Base-by-base conservation (phyloP, 176 grass and related monocot species). In the Zea mays region DNA sequence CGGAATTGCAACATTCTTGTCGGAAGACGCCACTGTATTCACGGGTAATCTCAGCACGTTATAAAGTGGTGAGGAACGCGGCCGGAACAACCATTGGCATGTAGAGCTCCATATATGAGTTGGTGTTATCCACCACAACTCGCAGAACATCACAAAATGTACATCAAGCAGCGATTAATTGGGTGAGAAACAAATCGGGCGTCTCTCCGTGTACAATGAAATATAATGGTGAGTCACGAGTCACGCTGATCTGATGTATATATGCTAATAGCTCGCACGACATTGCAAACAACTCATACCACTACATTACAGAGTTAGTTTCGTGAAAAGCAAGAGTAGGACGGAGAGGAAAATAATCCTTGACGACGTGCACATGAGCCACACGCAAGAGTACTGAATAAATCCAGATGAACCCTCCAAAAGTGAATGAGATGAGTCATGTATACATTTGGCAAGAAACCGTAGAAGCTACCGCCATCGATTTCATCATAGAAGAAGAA, bases 361-460 rank as follows among this genome's bases (percentile, higher is more conserved):
- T 34, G 67, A 49, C 45, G 21, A 49, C 40, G 17, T 20, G 19
- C 27, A 55, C 54, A 40, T 65, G 8, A 42, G 62, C n/a, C 51
- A 55, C 12, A 27, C 27, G 17, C 6, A 17, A 15, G 27, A 67
- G 4, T 27, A 16, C 47, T 51, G 5, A 12, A 17, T 34, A 3
- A 35, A 20, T 42, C 74, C 60, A 62, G 3, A 65, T 64, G 5
- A 49, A 70, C 43, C 2, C 19, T 49, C 67, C 1, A 8, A n/a
- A 74, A 62, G 42, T 64, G 27, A 49, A 62, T n/a, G 62, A 49
- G 27, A 27, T 65, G 75, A 51, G 61, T 78, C 75, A 65, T n/a
- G n/a, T 5, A 9, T 0, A 10, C 27, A 27, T 72, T 3, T 52
- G 33, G 47, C 16, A 72, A 52, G 14, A 15, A 8, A 9, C 48